Evolutionary conservation across 352 stramenopile species (phyloP), one percentile per base, ranked within the genome.

Genomic region (Phytopythium delawarense): DNA sequence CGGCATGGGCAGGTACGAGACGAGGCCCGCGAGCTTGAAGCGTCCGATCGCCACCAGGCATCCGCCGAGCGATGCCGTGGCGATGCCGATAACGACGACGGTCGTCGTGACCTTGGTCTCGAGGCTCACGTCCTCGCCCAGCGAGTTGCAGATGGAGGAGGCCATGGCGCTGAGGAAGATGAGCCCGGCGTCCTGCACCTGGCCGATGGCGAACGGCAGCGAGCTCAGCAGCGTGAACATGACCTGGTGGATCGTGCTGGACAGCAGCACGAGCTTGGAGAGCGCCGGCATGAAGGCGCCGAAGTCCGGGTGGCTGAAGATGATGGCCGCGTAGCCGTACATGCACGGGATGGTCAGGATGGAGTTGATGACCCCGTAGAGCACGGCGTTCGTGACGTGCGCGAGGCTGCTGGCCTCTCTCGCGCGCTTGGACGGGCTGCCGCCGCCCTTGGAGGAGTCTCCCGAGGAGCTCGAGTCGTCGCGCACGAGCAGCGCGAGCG

Each of bases 151-250:
- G 54, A 93, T 92, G 71, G 82, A 98, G 71, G 73, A 88, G 0
- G 97, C 94, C 59, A 99, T 99, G 53, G 84, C 81, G 51, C 78
- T 94, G 21, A 99, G 77, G 75, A 99, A 99, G 67, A 99, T 99
- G 2, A 99, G 84, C 0, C 97, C 97, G 6, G 97, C 96, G 70
- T 99, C 96, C 72, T 99, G 97, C 1, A 99, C 97, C 66, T 98
- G 96, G 16, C 97, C 97, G 39, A 99, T 98, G 11, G 97, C 96
- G 75, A 99, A 99, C 0, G 92, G 91, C 40, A 99, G 71, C 37
- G 89, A 91, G 54, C 86, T 98, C 55, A 98, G 81, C 12, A 88
- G 57, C 2, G 87, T 94, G 65, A 92, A 93, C 76, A 95, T 89
- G 64, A 91, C 69, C 60, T 95, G 97, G 72, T 99, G 97, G 21